Evolutionary conservation across 345 rosid species (phyloP), one percentile per base, ranked within the genome.

Genomic region (Lagerstroemia speciosa): DNA sequence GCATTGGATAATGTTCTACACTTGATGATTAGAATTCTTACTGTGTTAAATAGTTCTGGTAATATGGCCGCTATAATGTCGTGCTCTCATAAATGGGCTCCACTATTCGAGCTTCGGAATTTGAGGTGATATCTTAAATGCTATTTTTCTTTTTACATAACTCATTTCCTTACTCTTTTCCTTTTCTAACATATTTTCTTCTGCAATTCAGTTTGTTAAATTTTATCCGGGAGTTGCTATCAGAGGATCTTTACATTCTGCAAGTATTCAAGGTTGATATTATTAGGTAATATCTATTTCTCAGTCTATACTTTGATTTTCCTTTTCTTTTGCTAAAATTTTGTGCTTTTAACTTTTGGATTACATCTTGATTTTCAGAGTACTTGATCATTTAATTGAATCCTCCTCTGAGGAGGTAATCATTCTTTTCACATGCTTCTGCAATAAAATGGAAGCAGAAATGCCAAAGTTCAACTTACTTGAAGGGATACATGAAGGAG

Each of bases 61-160:
- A 81, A 85, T 69, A 48, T 62, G 70, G 73, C 78, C 43, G 36
- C 79, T 69, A 73, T 87, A 70, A 67, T 76, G 40, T 27, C 45
- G 46, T 77, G 84, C 74, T 77, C 83, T 45, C 69, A 31, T 36
- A 86, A 77, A 71, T 93, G 98, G 97, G 84, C 87, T 76, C 90
- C 96, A 65, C 75, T 82, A 33, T 91, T 91, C 75, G 64, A 79
- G 71, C 69, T 83, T 67, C 79, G 78, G 76, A 85, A 79, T 73
- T 69, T 82, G 73, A 58, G 63, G 63, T 58, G 11, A 27, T 14
- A 2, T 31, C 31, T 57, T 27, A 24, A 8, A 27, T 57, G 8
- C 29, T 30, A 27, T 58, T 30, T 58, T 6, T 52, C 26, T 52
- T 5, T 27, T 14, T 3, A 12, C 12, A 85, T 30, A 58, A 5